These are phyloP conservation scores for Phialophora chinensis DNA, from an alignment of 2,329 filamentous ascomycete genomes.

Conservation along the genomic window DNA sequence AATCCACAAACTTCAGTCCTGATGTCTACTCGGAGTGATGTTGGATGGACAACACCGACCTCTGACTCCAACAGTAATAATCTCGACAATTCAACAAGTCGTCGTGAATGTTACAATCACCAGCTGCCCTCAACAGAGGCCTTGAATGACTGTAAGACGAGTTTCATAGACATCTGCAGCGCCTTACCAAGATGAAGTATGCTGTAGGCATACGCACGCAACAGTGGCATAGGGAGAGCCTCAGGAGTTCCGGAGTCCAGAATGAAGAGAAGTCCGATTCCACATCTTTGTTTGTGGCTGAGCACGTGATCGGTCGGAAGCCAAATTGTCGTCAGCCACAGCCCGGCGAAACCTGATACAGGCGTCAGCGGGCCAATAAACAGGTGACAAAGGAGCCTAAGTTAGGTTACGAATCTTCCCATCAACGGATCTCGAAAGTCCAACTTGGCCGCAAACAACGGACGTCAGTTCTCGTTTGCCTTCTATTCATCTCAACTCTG, in stretches of 20 bases:
- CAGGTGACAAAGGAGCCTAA: constrained; percentile 18
- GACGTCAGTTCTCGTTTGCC: constrained; percentile 13
- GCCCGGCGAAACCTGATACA: constrained; percentile 8
- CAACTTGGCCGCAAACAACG: constrained; percentile 22
- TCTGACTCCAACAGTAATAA: no score
- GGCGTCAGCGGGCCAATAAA: constrained; percentile 17
- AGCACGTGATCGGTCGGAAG: constrained; percentile 11
- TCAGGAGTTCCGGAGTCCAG: background rate
- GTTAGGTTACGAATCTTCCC: constrained; percentile 13
- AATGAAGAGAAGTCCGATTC: background rate
- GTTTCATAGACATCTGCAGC: no score
- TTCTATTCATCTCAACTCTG: constrained; percentile 14
- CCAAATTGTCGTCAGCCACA: constrained; percentile 13
- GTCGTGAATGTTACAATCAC: no score
- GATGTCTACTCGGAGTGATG: no score
- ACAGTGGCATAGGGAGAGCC: background rate
- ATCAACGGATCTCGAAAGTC: constrained; percentile 21
- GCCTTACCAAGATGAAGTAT: no score
- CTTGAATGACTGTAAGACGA: no score
- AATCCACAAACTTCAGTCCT: no score
- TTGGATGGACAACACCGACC: no score
- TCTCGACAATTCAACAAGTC: no score
- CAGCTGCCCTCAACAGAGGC: no score
- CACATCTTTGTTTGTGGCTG: constrained; percentile 11
- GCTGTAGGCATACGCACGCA: no score